Percentiles rank a stretch among this genome's conserved stretches.
Conservation (phyloP, 2,329 filamentous ascomycete genomes). For the Phialemoniopsis sp. region DNA sequence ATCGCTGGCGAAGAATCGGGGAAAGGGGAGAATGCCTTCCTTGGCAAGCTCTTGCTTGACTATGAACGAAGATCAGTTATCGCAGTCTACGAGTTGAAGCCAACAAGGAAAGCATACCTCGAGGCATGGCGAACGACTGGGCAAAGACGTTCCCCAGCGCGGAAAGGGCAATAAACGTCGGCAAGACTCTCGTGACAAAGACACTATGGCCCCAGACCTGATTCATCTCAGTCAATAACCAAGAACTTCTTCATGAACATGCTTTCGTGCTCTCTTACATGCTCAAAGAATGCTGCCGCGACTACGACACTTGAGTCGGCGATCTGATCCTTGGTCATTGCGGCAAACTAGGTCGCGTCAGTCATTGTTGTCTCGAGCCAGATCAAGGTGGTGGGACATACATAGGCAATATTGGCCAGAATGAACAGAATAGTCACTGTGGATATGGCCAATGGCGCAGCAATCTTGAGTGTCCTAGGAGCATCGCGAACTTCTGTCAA, state of each 20-base stretch:
- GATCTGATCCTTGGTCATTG: conserved; percentile 20
- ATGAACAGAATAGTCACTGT: conserved; percentile 28
- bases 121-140: conserved; percentile 23
- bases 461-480: conserved; percentile 22
- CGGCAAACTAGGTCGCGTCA: conserved; percentile 14
- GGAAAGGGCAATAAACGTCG: conserved; percentile 23
- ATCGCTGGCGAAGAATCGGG: conserved; percentile 26
- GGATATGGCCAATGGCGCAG: conserved; percentile 24
- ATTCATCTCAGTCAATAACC: background rate
- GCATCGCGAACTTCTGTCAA: conserved; percentile 24
- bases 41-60: conserved; percentile 31
- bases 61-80: background rate
- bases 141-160: conserved; percentile 25
- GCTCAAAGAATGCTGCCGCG: conserved; percentile 26
- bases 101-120: conserved; percentile 6
- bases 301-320: conserved; percentile 16
- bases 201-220: conserved; percentile 21
- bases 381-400: conserved; percentile 12
- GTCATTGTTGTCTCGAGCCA: background rate
- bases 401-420: conserved; percentile 28
- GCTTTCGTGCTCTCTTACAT: conserved; percentile 5
- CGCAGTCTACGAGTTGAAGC: background rate
- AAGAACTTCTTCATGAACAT: background rate
- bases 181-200: conserved; percentile 20
- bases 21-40: conserved; percentile 25